These are phyloP conservation scores for Cercis canadensis DNA, from an alignment of 306 rosid genomes.

Conservation along the genomic window DNA sequence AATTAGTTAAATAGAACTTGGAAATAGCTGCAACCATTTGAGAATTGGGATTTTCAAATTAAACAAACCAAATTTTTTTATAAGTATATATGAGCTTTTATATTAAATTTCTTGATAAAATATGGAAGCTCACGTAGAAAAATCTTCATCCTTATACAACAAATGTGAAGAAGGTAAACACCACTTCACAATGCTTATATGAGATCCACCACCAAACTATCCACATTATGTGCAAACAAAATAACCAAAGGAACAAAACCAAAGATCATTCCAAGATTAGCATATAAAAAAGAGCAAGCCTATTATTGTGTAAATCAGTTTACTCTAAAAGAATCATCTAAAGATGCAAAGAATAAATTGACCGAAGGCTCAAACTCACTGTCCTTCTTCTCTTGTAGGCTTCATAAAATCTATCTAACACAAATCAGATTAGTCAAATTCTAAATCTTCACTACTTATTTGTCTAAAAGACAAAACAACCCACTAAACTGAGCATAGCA, in stretches of 20 bases:
- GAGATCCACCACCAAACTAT: not conserved
- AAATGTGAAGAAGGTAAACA: too few species aligned
- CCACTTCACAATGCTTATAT: too few species aligned
- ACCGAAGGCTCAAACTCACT: constrained; percentile 1
- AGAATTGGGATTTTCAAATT: too few species aligned
- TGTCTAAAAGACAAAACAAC: constrained; percentile 21
- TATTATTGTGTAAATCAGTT: not conserved
- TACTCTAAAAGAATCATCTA: not conserved
- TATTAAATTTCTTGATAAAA: too few species aligned
- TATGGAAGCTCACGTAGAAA: too few species aligned
- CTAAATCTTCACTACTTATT: not conserved
- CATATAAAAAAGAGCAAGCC: not conserved
- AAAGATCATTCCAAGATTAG: too few species aligned
- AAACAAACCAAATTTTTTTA: too few species aligned
- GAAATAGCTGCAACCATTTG: too few species aligned
- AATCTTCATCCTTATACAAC: too few species aligned
- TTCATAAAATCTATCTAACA: not conserved
- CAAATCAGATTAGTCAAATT: not conserved
- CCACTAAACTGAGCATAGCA: constrained; percentile 1
- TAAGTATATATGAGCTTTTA: too few species aligned
- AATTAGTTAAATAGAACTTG: too few species aligned
- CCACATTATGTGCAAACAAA: not conserved
- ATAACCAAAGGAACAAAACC: too few species aligned
- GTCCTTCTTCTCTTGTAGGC: not conserved
- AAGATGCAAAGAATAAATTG: not conserved